Evolutionary conservation across 2,329 filamentous ascomycete genomes (phyloP).

Genomic region (Ascochyta lentis): DNA sequence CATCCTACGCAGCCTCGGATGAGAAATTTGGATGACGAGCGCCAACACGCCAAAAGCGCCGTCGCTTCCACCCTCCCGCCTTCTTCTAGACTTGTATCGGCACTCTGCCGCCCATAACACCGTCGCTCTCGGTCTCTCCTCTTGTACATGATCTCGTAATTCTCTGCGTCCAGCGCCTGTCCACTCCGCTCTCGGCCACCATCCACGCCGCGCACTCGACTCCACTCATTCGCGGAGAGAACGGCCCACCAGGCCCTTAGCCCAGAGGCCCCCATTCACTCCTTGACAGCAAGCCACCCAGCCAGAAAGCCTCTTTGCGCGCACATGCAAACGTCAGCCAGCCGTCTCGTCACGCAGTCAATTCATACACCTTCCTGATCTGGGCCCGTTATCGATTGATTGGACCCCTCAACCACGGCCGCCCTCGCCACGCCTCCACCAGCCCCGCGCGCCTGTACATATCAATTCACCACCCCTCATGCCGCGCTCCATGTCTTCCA

Average conservation of each 20-base stretch:
- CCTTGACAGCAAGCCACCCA: slow-evolving; percentile 22
- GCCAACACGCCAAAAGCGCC: slow-evolving; percentile 13
- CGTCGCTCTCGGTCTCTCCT: slow-evolving; percentile 3
- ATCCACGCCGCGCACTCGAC: slow-evolving; percentile 14
- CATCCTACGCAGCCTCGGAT: slow-evolving; percentile 11
- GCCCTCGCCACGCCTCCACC: slow-evolving; percentile 30
- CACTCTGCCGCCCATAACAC: slow-evolving; percentile 1
- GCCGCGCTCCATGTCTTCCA: slow-evolving; percentile 19
- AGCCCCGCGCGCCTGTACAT: slow-evolving; percentile 31
- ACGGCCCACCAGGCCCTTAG: slow-evolving; percentile 7
- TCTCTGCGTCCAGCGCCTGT: slow-evolving; percentile 1
- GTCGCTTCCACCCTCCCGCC: slow-evolving; percentile 13
- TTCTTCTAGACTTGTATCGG: slow-evolving; percentile 9
- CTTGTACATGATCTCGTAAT: slow-evolving; percentile 8
- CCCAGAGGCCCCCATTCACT: slow-evolving; percentile 7
- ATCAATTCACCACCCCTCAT: slow-evolving; percentile 32
- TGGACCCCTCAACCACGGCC: slow-evolving; percentile 9
- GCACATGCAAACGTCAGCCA: slow-evolving; percentile 32
- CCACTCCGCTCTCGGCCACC: slow-evolving; percentile 15
- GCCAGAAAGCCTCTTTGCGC: slow-evolving; percentile 23
- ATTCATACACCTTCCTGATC: slow-evolving; percentile 22
- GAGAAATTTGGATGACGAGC: slow-evolving; percentile 17
- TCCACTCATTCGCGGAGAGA: slow-evolving; percentile 18
- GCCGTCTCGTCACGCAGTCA: slow-evolving; percentile 18
- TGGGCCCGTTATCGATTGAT: slow-evolving; percentile 15